phyloP scores from a whole-genome alignment of 2,329 filamentous ascomycete species.

The Sclerotinia subarctica region DNA sequence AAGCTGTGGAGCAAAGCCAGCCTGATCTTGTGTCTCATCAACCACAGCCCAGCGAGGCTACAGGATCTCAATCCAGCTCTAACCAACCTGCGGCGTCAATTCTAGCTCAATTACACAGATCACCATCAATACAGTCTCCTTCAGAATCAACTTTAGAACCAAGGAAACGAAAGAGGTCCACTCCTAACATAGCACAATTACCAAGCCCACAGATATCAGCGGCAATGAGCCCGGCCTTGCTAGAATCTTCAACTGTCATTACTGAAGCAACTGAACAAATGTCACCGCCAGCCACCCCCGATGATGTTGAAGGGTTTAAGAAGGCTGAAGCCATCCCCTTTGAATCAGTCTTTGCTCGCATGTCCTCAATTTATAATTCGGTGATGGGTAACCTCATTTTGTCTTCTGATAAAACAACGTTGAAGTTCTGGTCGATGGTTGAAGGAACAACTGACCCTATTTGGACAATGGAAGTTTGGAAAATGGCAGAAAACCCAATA shows the following conservation, averaged over 20 bases:
- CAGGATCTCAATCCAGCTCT: neutral
- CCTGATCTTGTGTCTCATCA: neutral
- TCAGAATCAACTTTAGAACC: neutral
- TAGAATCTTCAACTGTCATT: neutral
- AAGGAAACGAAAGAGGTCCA: neutral
- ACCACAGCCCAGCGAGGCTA: neutral
- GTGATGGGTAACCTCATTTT: slow-evolving; percentile 34
- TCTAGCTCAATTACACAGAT: neutral
- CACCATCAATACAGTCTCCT: neutral
- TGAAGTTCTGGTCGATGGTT: slow-evolving; percentile 29
- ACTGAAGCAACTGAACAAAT: too few species aligned
- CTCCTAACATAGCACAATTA: neutral
- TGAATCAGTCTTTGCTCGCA: slow-evolving; percentile 23
- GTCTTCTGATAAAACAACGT: slow-evolving; percentile 27
- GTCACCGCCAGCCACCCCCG: neutral
- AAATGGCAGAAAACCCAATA: slow-evolving; percentile 32
- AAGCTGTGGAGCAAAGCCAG: neutral
- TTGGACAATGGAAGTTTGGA: slow-evolving; percentile 25
- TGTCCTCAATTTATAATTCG: slow-evolving; percentile 29
- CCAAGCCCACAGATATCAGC: neutral
- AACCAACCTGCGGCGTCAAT: too few species aligned
- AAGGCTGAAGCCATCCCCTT: slow-evolving; percentile 24
- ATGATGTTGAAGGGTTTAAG: slow-evolving; percentile 14
- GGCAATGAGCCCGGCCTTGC: neutral
- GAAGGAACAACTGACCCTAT: slow-evolving; percentile 24